Evolutionary conservation across 2,329 filamentous ascomycete genomes (phyloP).

Genomic region (Boeremia lycopersici): DNA sequence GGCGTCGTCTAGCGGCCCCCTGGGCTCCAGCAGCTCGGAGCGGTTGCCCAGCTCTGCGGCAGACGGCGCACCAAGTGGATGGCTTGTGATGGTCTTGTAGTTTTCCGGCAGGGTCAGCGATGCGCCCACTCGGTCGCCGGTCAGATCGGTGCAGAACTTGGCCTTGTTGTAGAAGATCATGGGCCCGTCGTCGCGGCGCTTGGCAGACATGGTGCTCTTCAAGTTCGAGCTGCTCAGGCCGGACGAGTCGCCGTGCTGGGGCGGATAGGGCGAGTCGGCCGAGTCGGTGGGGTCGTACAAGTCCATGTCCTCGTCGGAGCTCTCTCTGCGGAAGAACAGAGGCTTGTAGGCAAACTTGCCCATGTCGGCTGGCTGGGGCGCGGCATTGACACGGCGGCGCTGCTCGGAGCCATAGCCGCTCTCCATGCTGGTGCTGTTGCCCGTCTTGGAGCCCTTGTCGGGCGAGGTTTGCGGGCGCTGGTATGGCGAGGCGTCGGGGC

Average conservation of each 20-base stretch:
- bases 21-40: slow-evolving; percentile 38
- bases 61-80: slow-evolving; percentile 39
- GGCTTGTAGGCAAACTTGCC: slow-evolving; percentile 54
- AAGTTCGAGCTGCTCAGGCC: slow-evolving; percentile 55
- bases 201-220: slow-evolving; percentile 53
- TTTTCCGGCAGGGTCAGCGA: slow-evolving; percentile 25
- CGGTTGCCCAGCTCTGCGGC: not conserved
- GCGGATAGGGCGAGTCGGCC: slow-evolving; percentile 37
- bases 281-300: slow-evolving; percentile 41
- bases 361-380: slow-evolving; percentile 29
- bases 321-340: slow-evolving; percentile 55
- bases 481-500: slow-evolving; percentile 56
- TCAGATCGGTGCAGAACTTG: slow-evolving; percentile 80
- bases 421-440: slow-evolving; percentile 26
- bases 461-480: slow-evolving; percentile 45
- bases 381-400: slow-evolving; percentile 22
- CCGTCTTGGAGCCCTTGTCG: slow-evolving; percentile 35
- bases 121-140: slow-evolving; percentile 60
- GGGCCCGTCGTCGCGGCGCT: slow-evolving; percentile 69
- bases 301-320: slow-evolving; percentile 48
- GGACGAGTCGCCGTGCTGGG: slow-evolving; percentile 47
- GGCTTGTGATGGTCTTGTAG: slow-evolving; percentile 40
- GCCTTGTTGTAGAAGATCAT: slow-evolving; percentile 85
- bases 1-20: slow-evolving; percentile 31
- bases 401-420: slow-evolving; percentile 28